Evolutionary conservation across 768 basidiomycete genomes (phyloP).

Genomic region (Termitomyces sp.): DNA sequence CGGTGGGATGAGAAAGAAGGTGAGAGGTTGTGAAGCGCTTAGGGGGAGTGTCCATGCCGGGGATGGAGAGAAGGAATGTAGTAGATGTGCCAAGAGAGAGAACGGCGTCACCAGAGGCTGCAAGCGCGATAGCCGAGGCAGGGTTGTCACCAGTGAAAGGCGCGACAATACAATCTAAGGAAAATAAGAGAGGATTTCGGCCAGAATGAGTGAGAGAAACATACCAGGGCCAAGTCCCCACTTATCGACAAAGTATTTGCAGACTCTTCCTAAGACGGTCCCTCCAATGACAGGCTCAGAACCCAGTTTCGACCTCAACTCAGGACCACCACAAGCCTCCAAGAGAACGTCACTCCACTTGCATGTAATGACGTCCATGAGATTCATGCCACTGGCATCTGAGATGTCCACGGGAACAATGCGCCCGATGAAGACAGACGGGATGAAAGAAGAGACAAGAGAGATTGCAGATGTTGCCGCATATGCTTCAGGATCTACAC

Average conservation of each 20-base stretch:
- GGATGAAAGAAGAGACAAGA: constrained; percentile 77
- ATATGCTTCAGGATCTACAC: constrained; percentile 48
- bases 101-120: constrained; percentile 74
- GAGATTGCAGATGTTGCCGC: constrained; percentile 62
- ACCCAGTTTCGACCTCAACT: constrained; percentile 64
- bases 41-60: constrained; percentile 57
- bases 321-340: constrained; percentile 61
- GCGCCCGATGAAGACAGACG: constrained; percentile 74
- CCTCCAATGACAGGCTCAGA: constrained; percentile 75
- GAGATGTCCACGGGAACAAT: constrained; percentile 82
- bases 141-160: constrained; percentile 92
- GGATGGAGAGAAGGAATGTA: constrained; percentile 75
- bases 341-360: constrained; percentile 71
- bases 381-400: constrained; percentile 88
- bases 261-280: constrained; percentile 57
- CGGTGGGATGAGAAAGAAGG: constrained; percentile 66
- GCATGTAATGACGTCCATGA: constrained; percentile 71
- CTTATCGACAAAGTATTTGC: constrained; percentile 63
- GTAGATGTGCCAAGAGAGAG: constrained; percentile 88
- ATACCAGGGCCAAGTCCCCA: constrained; percentile 72
- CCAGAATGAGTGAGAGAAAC: constrained; percentile 2
- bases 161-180: constrained; percentile 66
- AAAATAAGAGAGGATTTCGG: neutral
- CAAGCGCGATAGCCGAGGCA: constrained; percentile 71
- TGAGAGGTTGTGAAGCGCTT: constrained; percentile 72